Percentiles rank a stretch among this genome's conserved stretches.
Conservation (phyloP, 495 filamentous ascomycete species). For the Physcia stellaris region DNA sequence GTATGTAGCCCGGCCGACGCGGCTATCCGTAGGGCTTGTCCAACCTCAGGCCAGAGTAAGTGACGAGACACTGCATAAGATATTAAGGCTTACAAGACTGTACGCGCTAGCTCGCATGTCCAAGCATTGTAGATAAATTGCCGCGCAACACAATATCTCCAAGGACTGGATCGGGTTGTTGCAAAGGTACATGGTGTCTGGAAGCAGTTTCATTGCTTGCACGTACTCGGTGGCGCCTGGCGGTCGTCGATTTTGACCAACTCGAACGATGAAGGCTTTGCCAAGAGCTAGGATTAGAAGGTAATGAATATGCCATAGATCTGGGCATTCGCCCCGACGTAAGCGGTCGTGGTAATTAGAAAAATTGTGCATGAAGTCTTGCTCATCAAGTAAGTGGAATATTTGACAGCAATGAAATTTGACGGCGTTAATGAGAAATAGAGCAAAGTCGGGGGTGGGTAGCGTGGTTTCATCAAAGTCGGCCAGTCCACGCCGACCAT, state of each 20-base stretch:
- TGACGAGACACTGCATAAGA: neutral
- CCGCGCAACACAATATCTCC: conserved; percentile 30
- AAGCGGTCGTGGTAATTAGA: conserved; percentile 23
- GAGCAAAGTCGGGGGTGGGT: conserved; percentile 26
- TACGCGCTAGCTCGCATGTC: conserved; percentile 26
- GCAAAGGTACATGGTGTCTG: conserved; percentile 22
- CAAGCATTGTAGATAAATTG: conserved; percentile 28
- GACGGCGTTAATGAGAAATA: conserved; percentile 30
- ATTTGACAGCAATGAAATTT: conserved; percentile 31
- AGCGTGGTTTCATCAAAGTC: conserved; percentile 17
- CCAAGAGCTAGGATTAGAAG: conserved; percentile 31
- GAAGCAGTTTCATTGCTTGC: conserved; percentile 27
- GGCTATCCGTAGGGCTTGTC: conserved; percentile 30
- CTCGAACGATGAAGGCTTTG: conserved; percentile 28
- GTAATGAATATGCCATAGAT: conserved; percentile 32
- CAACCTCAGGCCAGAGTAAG: conserved; percentile 20
- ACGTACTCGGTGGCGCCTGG: conserved; percentile 26
- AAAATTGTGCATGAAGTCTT: conserved; percentile 25
- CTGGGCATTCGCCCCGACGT: conserved; percentile 13
- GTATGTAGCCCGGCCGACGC: conserved; percentile 32
- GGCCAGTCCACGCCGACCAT: conserved; percentile 20
- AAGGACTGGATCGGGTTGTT: conserved; percentile 23
- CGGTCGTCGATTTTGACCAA: conserved; percentile 19
- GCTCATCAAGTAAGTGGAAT: conserved; percentile 32
- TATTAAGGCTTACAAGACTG: conserved; percentile 20